These are phyloP conservation scores for Neurospora sublineolata DNA, from an alignment of 495 filamentous ascomycete genomes.

Conservation along the genomic window DNA sequence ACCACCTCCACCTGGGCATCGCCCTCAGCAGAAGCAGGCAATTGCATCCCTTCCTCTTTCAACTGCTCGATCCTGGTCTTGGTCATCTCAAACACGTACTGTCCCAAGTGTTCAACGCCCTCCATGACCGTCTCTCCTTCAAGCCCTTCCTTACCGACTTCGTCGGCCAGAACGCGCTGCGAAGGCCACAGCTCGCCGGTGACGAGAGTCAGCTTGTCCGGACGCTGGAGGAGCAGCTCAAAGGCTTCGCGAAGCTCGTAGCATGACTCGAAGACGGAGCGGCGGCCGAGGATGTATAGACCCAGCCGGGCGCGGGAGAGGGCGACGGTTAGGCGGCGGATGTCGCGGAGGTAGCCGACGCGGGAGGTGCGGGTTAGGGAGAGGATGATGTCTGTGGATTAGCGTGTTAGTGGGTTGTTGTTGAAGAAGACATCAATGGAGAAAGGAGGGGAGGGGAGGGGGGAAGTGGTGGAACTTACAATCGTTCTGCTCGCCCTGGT, in stretches of 20 bases:
- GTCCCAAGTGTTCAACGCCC: slow-evolving; percentile 84
- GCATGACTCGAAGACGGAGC: slow-evolving; percentile 79
- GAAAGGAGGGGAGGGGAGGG: not conserved
- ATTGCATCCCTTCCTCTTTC: slow-evolving; percentile 26
- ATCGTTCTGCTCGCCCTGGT: slow-evolving; percentile 98
- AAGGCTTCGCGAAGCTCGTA: slow-evolving; percentile 83
- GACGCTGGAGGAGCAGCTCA: slow-evolving; percentile 54
- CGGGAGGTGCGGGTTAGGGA: slow-evolving; percentile 79
- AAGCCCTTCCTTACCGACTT: slow-evolving; percentile 38
- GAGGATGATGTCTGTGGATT: slow-evolving; percentile 68
- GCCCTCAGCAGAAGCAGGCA: slow-evolving; percentile 13
- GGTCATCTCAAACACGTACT: slow-evolving; percentile 97
- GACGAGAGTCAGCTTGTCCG: slow-evolving; percentile 67
- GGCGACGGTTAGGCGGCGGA: slow-evolving; percentile 91
- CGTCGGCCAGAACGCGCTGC: slow-evolving; percentile 43
- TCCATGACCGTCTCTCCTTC: slow-evolving; percentile 59
- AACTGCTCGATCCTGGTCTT: slow-evolving; percentile 58
- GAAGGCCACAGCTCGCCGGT: slow-evolving; percentile 81
- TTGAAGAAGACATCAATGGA: not conserved
- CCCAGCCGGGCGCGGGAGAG: slow-evolving; percentile 87
- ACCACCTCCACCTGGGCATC: slow-evolving; percentile 13
- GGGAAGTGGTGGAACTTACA: slow-evolving; percentile 47
- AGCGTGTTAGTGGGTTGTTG: not conserved
- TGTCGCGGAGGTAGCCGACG: slow-evolving; percentile 88
- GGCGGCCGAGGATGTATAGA: slow-evolving; percentile 84